These are phyloP conservation scores for Fragaria ananassa DNA, from an alignment of 306 rosid species.

Conservation along the genomic window DNA sequence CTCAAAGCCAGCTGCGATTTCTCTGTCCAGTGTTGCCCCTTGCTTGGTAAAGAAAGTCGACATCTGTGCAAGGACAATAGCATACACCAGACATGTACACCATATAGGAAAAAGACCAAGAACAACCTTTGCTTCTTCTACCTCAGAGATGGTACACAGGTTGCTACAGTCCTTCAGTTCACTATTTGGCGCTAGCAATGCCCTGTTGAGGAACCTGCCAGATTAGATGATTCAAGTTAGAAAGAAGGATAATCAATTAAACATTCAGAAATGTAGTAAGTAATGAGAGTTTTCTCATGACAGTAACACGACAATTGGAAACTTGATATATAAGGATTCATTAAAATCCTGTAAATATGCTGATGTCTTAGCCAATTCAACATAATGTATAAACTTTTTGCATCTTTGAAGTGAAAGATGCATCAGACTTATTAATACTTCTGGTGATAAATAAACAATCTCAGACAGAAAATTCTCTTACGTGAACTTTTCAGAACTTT, in stretches of 20 bases:
- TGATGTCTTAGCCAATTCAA: background rate
- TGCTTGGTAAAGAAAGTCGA: conserved; percentile 46
- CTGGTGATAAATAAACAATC: background rate
- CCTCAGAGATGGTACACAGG: conserved; percentile 21
- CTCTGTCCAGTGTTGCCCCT: conserved; percentile 45
- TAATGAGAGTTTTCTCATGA: background rate
- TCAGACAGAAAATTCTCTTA: conserved; percentile 2
- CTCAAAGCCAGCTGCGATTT: conserved; percentile 27
- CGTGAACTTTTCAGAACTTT: conserved; percentile 30
- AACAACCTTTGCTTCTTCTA: conserved; percentile 44
- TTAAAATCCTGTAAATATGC: background rate
- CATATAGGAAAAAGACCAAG: conserved; percentile 37
- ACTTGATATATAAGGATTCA: background rate
- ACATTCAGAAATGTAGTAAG: background rate
- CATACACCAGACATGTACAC: conserved; percentile 34
- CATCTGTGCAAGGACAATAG: conserved; percentile 29
- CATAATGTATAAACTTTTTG: background rate
- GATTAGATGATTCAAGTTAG: background rate
- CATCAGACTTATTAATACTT: background rate
- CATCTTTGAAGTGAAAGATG: background rate
- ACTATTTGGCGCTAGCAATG: conserved; percentile 20
- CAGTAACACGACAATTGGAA: background rate
- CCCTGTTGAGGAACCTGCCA: conserved; percentile 39
- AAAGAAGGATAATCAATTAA: background rate
- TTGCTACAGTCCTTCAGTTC: conserved; percentile 14